phyloP scores from a whole-genome alignment of 768 basidiomycete genomes.

The Neoboletus magnificus region DNA sequence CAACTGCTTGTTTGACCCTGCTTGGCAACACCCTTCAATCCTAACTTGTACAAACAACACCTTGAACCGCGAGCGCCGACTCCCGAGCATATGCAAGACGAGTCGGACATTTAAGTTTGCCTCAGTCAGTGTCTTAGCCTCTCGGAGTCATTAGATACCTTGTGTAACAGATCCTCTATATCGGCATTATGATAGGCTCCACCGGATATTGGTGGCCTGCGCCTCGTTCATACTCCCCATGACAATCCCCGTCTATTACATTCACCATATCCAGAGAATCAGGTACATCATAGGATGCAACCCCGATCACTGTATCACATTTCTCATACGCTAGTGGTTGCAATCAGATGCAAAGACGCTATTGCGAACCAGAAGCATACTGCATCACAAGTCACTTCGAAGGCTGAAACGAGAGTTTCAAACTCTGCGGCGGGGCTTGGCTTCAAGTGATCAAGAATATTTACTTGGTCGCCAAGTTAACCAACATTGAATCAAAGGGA shows the following conservation, averaged over 20 bases:
- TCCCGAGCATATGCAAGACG: no score
- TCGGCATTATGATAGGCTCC: no score
- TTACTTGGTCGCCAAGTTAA: background rate
- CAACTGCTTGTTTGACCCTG: constrained; percentile 17
- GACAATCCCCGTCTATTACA: background rate
- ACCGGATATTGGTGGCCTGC: no score
- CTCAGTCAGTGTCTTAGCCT: no score
- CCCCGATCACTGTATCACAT: no score
- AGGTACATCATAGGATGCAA: background rate
- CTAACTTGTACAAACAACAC: constrained; percentile 19
- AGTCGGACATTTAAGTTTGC: no score
- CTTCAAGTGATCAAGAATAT: background rate
- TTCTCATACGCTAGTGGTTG: background rate
- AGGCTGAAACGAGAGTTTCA: background rate
- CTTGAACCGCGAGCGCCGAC: no score
- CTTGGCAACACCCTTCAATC: constrained; percentile 11
- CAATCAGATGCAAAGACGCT: background rate
- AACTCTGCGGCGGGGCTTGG: background rate
- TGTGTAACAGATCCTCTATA: no score
- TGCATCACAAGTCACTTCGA: background rate
- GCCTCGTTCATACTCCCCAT: no score
- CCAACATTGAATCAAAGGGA: background rate
- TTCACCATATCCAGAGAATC: background rate
- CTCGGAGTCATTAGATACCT: no score
- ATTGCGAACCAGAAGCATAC: background rate